Evolutionary conservation across 192 early-diverging fungal species (phyloP), one percentile per base, ranked within the genome.

Genomic region (Anaeromyces robustus): DNA sequence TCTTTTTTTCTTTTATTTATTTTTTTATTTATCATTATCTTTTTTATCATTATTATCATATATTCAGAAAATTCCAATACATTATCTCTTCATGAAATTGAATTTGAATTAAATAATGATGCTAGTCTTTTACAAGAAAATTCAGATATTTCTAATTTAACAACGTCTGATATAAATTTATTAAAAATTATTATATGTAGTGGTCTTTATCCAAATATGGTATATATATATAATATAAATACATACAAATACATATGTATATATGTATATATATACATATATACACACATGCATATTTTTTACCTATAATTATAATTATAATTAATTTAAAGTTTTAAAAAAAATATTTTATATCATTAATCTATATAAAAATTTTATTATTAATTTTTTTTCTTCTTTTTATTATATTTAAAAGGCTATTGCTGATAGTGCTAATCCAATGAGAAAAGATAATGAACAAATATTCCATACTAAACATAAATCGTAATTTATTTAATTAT

Each of bases 191-290:
- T 92, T 19, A 77, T 90, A 30, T 92, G 89, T 77, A 90, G 88
- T 16, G 88, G 92, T 13, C 81, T 93, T 22, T 93, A 93, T 80
- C 92, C 92, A 3, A 86, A 93, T 82, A 77, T 92, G 41, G 52
- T 68, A 68, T 11, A 68, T n/a, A 32, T 3, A 3, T 11, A 32
- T 32, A 1, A 41, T 12, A 41, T 41, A 41, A 14, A 14, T 16
- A 41, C 1, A 41, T 41, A 41, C 14, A 14, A 7, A 32, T 7
- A 7, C 11, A 32, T 32, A 7, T 7, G 3, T 32, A 32, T 32
- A 32, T 32, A 32, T 7, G 3, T 39, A 39, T 39, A 39, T 39
- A 39, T 39, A 39, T 39, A 14, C 37, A 39, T 39, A 14, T 13
- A 6, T 39, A 39, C n/a, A n/a, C n/a, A n/a, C n/a, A n/a, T n/a